Conservation (phyloP, 148 eudicot species). For the Bassia scoparia region DNA sequence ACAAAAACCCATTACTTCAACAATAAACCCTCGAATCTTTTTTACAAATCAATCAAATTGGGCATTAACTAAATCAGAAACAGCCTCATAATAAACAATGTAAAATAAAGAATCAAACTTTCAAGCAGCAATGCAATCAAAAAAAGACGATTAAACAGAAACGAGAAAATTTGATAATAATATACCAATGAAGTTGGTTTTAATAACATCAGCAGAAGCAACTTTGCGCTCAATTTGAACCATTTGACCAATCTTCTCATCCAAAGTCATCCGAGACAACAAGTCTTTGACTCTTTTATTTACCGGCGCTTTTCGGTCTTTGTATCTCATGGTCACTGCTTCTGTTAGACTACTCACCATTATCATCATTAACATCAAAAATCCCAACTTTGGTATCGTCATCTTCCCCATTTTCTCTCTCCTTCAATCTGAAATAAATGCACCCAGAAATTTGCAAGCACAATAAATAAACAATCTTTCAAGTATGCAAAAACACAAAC, state of each 20-base stretch:
- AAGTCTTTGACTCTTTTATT: slow-evolving; percentile 47
- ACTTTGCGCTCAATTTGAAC: slow-evolving; percentile 64
- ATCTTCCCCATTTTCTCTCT: slow-evolving; percentile 5
- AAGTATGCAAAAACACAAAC: not conserved
- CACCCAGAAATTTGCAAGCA: no score
- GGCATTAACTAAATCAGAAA: not conserved
- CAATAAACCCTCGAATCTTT: no score
- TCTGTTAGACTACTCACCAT: not conserved
- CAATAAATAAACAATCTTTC: not conserved
- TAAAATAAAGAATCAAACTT: no score
- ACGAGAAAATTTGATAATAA: not conserved
- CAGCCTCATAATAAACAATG: not conserved
- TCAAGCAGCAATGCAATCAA: not conserved
- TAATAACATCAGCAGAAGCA: slow-evolving; percentile 62
- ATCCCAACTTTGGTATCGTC: not conserved
- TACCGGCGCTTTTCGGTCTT: slow-evolving; percentile 44
- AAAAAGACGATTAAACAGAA: not conserved
- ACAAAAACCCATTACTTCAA: no score
- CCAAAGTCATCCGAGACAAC: slow-evolving; percentile 62
- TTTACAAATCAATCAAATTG: no score
- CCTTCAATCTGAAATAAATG: not conserved
- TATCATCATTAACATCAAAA: not conserved
- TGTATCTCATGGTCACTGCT: slow-evolving; percentile 50
- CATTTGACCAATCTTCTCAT: slow-evolving; percentile 83
- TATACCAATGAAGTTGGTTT: slow-evolving; percentile 59